Base-by-base conservation (phyloP, 1,139 yeast genomes). In the Suhomyces ambrosiae region DNA sequence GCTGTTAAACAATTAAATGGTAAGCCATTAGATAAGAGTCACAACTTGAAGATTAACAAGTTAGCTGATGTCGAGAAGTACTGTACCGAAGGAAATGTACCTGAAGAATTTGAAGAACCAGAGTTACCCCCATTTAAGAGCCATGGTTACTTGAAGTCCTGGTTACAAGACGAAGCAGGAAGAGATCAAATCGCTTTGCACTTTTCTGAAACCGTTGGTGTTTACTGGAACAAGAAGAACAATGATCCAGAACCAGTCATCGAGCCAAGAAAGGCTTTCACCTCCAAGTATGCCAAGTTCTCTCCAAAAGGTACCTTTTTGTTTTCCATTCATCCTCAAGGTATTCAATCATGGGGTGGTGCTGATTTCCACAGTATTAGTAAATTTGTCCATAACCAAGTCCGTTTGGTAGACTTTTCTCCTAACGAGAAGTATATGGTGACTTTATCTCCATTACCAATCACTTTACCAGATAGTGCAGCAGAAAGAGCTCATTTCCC, bases 341-440 rank as follows among this genome's bases (percentile, higher is more conserved):
- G 98, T 71, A 81, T 89, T 40, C 95, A 89, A 62, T 78, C 94
- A 24, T 92, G 97, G 95, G 98, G 97, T 60, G 97, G 97, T 46
- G 78, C 79, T 35, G 75, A 79, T 31, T 89, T 89, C 61, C 78
- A 76, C 48, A 78, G 86, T 54, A 71, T 89, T 51, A 80, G 77
- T 53, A 84, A 89, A 63, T 88, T 86, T 59, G 76, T 83, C 47
- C 99, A 94, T 62, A 89, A 88, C 47, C 89, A 87, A 57, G 97
- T 89, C 35, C 80, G 95, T 61, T 78, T 89, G 50, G 76, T 92
- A 44, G 96, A 90, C 61, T 86, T 92, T 54, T 89, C 97, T 25
- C 97, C 97, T 42, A 82, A 80, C 56, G 98, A 94, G 65, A 85
- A 82, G 55, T 94, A 75, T 60, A 72, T 94, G 66, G 95, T 92